phyloP scores from a whole-genome alignment of 352 stramenopile genomes.

The Globisporangium irregulare region DNA sequence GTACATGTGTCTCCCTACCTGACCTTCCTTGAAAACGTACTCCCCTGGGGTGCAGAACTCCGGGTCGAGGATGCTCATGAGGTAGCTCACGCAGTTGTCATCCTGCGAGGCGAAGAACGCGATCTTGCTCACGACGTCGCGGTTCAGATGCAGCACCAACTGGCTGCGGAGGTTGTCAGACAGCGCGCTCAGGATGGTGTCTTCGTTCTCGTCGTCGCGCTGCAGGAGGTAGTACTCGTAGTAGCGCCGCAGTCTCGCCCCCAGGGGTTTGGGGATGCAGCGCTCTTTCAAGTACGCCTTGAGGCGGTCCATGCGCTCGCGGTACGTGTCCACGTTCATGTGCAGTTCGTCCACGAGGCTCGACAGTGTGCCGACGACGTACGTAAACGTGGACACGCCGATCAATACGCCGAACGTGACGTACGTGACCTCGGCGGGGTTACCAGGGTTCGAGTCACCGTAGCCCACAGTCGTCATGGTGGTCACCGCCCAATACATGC shows the following conservation, averaged over 20 bases:
- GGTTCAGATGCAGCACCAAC: slow-evolving; percentile 73
- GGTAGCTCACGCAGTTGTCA: slow-evolving; percentile 76
- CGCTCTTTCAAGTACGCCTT: slow-evolving; percentile 78
- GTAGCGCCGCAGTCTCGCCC: slow-evolving; percentile 57
- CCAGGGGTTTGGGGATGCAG: slow-evolving; percentile 50
- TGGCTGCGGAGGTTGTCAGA: slow-evolving; percentile 77
- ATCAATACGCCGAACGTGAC: slow-evolving; percentile 54
- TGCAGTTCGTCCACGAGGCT: slow-evolving; percentile 77
- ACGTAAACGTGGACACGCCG: slow-evolving; percentile 67
- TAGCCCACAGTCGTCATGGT: slow-evolving; percentile 84
- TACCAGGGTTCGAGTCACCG: slow-evolving; percentile 60
- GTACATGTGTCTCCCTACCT: slow-evolving; percentile 81
- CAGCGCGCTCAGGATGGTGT: slow-evolving; percentile 61
- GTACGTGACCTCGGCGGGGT: slow-evolving; percentile 53
- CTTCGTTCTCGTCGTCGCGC: slow-evolving; percentile 69
- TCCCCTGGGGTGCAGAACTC: slow-evolving; percentile 79
- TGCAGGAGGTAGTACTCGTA: slow-evolving; percentile 81
- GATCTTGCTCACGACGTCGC: slow-evolving; percentile 82
- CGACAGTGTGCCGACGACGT: slow-evolving; percentile 75
- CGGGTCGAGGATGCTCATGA: slow-evolving; percentile 76
- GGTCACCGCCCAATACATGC: slow-evolving; percentile 73
- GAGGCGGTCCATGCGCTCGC: slow-evolving; percentile 66
- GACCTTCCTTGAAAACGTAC: slow-evolving; percentile 83
- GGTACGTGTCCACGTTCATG: slow-evolving; percentile 39
- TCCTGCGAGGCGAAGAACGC: slow-evolving; percentile 76